Conservation (phyloP, 192 early-diverging fungal genomes). For the Entomortierella beljakovae region DNA sequence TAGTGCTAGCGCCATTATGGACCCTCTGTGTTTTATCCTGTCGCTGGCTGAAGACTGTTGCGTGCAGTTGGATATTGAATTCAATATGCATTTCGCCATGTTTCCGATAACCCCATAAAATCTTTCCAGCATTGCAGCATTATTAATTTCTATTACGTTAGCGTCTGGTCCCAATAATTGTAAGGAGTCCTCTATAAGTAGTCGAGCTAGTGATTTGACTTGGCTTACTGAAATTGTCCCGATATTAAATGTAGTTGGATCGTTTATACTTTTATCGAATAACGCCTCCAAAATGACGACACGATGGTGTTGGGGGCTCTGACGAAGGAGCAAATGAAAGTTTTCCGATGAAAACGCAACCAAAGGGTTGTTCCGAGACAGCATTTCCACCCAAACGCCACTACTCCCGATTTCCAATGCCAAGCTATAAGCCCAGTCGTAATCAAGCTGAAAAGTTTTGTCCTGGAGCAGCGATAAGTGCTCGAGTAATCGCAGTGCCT, state of each 20-base stretch:
- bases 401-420: conserved; percentile 13
- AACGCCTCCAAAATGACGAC: conserved; percentile 13
- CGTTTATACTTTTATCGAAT: conserved; percentile 10
- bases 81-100: conserved; percentile 7
- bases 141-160: background rate
- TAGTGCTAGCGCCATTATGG: conserved; percentile 10
- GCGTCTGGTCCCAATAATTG: conserved; percentile 1
- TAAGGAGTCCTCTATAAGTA: conserved; percentile 32
- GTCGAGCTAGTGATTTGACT: background rate
- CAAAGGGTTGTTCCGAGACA: background rate
- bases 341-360: background rate
- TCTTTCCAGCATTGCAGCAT: background rate
- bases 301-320: conserved; percentile 11
- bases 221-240: background rate
- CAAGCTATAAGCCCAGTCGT: conserved; percentile 26
- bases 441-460: conserved; percentile 23
- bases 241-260: background rate
- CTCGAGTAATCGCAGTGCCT: conserved; percentile 24
- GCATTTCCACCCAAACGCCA: conserved; percentile 16
- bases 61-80: background rate
- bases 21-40: background rate
- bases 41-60: too few relatives aligned
- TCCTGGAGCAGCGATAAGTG: conserved; percentile 16
- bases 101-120: conserved; percentile 18
- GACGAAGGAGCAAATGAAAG: background rate